Percentiles rank a stretch among this genome's conserved stretches.
Conservation (phyloP, 2,329 filamentous ascomycete genomes). For the Penicillium sp. region DNA sequence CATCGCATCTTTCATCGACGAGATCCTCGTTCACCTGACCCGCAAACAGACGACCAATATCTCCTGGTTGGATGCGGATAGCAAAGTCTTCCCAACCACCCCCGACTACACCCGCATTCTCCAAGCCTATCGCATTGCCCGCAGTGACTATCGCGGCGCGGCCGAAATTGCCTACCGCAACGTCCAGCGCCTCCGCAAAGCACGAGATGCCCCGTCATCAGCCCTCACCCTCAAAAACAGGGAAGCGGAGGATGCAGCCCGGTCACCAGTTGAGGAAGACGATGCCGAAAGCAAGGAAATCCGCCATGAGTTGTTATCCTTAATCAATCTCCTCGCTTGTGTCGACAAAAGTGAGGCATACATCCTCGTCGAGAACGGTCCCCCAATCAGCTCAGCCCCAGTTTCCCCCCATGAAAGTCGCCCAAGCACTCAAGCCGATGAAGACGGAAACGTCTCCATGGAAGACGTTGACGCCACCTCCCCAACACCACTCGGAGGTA, state of each 20-base stretch:
- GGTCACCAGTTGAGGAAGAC: conserved; percentile 36
- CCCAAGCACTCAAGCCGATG: conserved; percentile 44
- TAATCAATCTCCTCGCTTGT: conserved; percentile 90
- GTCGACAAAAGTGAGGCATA: conserved; percentile 80
- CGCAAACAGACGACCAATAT: conserved; percentile 64
- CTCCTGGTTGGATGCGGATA: conserved; percentile 39
- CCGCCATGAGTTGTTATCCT: conserved; percentile 72
- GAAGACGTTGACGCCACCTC: conserved; percentile 34
- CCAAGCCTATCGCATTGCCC: conserved; percentile 83
- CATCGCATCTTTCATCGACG: conserved; percentile 75
- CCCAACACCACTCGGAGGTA: conserved; percentile 16
- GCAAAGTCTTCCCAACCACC: conserved; percentile 34
- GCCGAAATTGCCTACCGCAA: conserved; percentile 57
- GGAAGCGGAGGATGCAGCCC: conserved; percentile 29
- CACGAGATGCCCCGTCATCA: conserved; percentile 33
- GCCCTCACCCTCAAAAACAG: conserved; percentile 38
- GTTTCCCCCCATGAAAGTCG: conserved; percentile 44
- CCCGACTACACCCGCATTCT: conserved; percentile 83
- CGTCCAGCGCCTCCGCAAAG: conserved; percentile 50
- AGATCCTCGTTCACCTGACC: conserved; percentile 70
- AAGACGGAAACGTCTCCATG: conserved; percentile 39
- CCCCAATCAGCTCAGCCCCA: conserved; percentile 5
- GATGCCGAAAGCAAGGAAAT: conserved; percentile 55
- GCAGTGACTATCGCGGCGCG: conserved; percentile 80
- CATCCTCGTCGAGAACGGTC: conserved; percentile 53